These are phyloP conservation scores for Annona squamosa DNA, from an alignment of 164 flowering plant genomes.

Conservation along the genomic window DNA sequence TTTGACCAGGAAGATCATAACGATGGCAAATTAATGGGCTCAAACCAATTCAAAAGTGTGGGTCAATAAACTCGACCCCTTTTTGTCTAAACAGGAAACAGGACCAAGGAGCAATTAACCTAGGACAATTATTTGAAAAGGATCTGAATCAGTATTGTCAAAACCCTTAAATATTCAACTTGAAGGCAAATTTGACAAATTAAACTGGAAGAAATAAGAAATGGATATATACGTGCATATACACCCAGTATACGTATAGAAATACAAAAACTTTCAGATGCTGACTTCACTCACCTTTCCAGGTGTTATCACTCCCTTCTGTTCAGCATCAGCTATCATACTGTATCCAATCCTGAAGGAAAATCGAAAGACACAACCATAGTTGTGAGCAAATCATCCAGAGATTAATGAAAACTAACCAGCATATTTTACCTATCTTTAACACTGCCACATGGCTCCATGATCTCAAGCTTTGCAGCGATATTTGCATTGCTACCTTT, in stretches of 20 bases:
- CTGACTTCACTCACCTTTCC: constrained; percentile 56
- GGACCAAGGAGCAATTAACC: not conserved
- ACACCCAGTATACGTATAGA: not conserved
- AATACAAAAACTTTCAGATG: not conserved
- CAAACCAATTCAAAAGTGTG: not conserved
- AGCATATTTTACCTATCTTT: constrained; percentile 70
- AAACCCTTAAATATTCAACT: not conserved
- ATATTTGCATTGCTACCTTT: constrained; percentile 73
- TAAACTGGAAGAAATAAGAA: not conserved
- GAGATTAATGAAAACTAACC: not conserved
- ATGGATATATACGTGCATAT: too few relatives aligned
- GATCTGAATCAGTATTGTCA: not conserved
- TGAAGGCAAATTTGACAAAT: not conserved
- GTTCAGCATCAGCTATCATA: constrained; percentile 88
- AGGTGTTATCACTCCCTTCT: constrained; percentile 69
- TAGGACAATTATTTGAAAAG: not conserved
- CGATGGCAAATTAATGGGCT: not conserved
- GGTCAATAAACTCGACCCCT: not conserved
- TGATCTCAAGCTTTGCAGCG: constrained; percentile 95
- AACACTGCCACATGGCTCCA: constrained; percentile 98
- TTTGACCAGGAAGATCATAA: not conserved
- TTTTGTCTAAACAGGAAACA: not conserved
- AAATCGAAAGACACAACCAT: not conserved
- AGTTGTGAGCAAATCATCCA: not conserved
- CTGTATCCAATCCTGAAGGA: constrained; percentile 75